Evolutionary conservation across 73 alveolate genomes (phyloP), one percentile per base, ranked within the genome.

Genomic region (Blepharisma stoltei): DNA sequence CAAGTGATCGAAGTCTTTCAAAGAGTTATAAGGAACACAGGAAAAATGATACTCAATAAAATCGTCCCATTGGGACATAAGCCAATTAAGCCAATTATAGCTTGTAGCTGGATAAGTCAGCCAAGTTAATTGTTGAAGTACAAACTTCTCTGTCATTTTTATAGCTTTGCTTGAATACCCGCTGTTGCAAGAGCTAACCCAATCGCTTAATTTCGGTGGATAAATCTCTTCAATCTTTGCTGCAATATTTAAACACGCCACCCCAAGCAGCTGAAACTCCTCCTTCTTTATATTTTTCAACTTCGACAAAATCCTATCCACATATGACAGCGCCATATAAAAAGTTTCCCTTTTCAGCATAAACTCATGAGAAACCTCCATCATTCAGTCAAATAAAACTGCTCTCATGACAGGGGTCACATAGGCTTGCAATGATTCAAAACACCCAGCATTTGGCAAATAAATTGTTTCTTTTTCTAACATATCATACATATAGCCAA

Each of bases 351-450:
- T 80, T 78, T 84, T 83, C 68, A 95, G 87, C 8, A 88, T 89
- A 55, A 95, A 94, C 83, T 95, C 97, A 54, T 81, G 85, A 43
- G 95, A 91, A 43, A 95, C 99, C 80, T 95, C 99, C 95, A 89
- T 93, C 89, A 95, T 89, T 98, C 99, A 95, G 78, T 95, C 99
- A 20, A 93, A 55, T 67, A 95, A 86, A 14, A 95, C 82, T 46
- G 92, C 81, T 67, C 99, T 83, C 96, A 93, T 95, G 49, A 14
- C 27, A 44, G 14, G 14, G 1, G 55, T 37, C 14, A 69, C n/a
- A 9, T 69, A 47, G 5, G 69, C 38, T 52, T 88, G 73, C 2
- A 60, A 38, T 20, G 38, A 1, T 14, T 60, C 73, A 20, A 60
- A 18, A 60, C 46, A 66, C 38, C 9, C 14, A 20, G 73, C 46